These are phyloP conservation scores for Puya raimondii DNA, from an alignment of 176 grass and related monocot genomes.

Conservation along the genomic window DNA sequence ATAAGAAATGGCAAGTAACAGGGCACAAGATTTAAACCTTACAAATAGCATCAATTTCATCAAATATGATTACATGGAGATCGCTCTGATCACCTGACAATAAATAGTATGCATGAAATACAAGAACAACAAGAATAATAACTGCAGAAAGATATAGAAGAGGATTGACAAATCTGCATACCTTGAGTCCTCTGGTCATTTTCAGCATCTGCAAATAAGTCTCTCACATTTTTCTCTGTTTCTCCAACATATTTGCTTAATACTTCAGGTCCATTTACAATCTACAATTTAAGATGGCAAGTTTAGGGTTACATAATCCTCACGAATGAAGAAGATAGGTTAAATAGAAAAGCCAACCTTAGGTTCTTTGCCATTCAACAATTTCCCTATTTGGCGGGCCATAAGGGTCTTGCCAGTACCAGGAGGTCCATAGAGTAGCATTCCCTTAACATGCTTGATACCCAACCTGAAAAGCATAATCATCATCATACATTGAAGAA, in stretches of 20 bases:
- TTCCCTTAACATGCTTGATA: constrained; percentile 95
- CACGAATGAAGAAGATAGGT: not conserved
- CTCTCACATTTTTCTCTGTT: constrained; percentile 96
- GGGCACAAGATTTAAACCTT: constrained; percentile 23
- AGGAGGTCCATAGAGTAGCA: constrained; percentile 86
- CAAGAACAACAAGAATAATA: not conserved
- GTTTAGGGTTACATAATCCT: not conserved
- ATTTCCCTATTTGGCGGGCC: constrained; percentile 94
- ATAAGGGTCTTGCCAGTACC: constrained; percentile 99
- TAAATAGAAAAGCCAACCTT: constrained; percentile 41
- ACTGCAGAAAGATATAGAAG: not conserved
- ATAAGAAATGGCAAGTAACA: not conserved
- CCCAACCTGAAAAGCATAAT: constrained; percentile 52
- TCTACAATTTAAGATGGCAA: constrained; percentile 11
- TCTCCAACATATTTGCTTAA: constrained; percentile 97
- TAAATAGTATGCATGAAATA: constrained; percentile 5
- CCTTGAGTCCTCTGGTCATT: constrained; percentile 69
- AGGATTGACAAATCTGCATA: constrained; percentile 5
- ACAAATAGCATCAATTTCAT: constrained; percentile 97
- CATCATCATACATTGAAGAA: constrained; percentile 11
- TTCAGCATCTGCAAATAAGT: constrained; percentile 94
- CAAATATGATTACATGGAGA: constrained; percentile 93
- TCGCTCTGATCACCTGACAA: constrained; percentile 86
- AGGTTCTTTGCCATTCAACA: constrained; percentile 90
- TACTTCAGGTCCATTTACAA: constrained; percentile 91